A percentile compares a stretch with the other conserved stretches of the same genome.
These are phyloP conservation scores for Mrakia blollopis DNA, from an alignment of 768 basidiomycete genomes.

Conservation along the genomic window DNA sequence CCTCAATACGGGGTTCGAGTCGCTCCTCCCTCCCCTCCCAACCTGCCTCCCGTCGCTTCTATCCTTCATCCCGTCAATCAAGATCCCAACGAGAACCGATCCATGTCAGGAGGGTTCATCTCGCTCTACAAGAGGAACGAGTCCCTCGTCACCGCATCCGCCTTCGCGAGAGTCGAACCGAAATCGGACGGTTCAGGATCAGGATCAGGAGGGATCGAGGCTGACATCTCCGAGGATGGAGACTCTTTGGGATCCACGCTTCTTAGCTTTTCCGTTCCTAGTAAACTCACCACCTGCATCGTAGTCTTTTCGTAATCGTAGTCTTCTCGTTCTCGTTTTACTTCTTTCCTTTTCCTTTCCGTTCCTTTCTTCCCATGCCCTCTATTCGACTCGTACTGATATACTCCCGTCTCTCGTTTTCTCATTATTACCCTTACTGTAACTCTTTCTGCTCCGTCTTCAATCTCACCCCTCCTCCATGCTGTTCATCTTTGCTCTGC, in stretches of 20 bases:
- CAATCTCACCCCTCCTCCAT: too few relatives aligned
- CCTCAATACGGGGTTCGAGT: too few relatives aligned
- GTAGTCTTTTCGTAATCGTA: neutral
- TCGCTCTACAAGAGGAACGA: conserved; percentile 1
- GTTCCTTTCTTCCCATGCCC: too few relatives aligned
- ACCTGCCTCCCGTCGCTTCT: neutral
- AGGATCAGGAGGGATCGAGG: neutral
- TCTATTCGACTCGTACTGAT: too few relatives aligned
- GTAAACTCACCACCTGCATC: neutral
- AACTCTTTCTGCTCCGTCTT: too few relatives aligned
- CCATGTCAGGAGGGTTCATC: neutral
- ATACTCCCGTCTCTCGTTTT: too few relatives aligned
- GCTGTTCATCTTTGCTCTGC: too few relatives aligned
- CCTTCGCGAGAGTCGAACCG: neutral
- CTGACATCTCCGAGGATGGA: neutral
- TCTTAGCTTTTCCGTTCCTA: neutral
- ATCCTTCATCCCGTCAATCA: neutral
- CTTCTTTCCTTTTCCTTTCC: too few relatives aligned
- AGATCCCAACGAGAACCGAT: neutral
- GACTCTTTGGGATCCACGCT: neutral
- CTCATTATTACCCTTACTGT: too few relatives aligned
- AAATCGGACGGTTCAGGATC: neutral
- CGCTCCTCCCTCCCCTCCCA: neutral
- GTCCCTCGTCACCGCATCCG: conserved; percentile 6
- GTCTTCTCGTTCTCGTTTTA: too few relatives aligned